A percentile compares a stretch with the other conserved stretches of the same genome.
These are phyloP conservation scores for Exophiala sideris DNA, from an alignment of 2,329 filamentous ascomycete genomes.

Conservation along the genomic window DNA sequence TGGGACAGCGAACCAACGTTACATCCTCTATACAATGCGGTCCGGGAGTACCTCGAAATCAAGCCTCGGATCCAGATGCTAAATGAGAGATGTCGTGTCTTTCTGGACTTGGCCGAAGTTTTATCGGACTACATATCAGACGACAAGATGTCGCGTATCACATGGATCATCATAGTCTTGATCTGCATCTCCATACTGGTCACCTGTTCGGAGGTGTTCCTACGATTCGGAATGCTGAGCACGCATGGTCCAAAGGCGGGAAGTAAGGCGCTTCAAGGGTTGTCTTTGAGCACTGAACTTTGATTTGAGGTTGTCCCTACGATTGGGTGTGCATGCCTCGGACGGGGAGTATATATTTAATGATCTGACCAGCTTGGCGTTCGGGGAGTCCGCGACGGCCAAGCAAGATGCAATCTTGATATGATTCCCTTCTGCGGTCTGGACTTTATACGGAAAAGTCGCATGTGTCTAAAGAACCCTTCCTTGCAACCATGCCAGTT, in stretches of 20 bases:
- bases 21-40: conserved; percentile 87
- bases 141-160: conserved; percentile 83
- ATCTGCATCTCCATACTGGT: conserved; percentile 89
- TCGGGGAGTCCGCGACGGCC: background rate
- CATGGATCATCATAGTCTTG: conserved; percentile 95
- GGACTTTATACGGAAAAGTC: background rate
- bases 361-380: background rate
- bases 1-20: conserved; percentile 96
- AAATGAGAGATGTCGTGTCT: conserved; percentile 94
- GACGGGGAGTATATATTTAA: too few species aligned
- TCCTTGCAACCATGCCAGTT: too few species aligned
- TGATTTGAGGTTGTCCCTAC: background rate
- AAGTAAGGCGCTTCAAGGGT: conserved; percentile 1
- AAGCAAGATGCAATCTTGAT: too few species aligned
- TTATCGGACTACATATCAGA: conserved; percentile 88
- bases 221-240: conserved; percentile 74
- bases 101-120: conserved; percentile 93
- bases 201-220: conserved; percentile 81
- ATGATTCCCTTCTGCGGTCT: background rate
- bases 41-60: conserved; percentile 96
- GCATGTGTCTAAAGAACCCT: too few species aligned
- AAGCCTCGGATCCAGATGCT: conserved; percentile 93
- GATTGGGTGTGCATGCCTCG: too few species aligned
- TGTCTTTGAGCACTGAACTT: conserved; percentile 12
- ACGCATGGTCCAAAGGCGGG: conserved; percentile 16